Base-by-base conservation (phyloP, 78 protist genomes). In the Bodo saltans region DNA sequence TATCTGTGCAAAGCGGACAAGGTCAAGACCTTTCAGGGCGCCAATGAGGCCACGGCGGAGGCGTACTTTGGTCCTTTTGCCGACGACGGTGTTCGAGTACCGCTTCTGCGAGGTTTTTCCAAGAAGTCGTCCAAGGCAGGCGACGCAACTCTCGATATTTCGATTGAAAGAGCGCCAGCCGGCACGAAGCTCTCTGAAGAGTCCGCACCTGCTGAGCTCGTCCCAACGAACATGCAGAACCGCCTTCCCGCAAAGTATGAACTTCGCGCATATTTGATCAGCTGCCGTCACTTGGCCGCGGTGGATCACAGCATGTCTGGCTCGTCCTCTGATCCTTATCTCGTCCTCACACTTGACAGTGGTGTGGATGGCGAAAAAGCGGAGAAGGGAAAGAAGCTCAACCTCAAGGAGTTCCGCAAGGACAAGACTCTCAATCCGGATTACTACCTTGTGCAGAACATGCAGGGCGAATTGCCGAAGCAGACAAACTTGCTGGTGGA, bases 391-490 rank as follows among this genome's bases (percentile, higher is more conserved):
- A 17, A 23, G 60, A 17, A 47, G 60, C n/a, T 47, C n/a, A 17
- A 47, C 60, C n/a, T 47, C 60, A 17, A 47, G 17, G 60, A 17
- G 60, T 47, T 17, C n/a, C n/a, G 8, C n/a, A 8, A 17, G 60
- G 8, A 47, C 60, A 8, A 47, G 60, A 47, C 60, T 17, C 38
- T 83, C 34, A 1, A 73, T 21, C 85, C 85, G 21, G 73, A 72
- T 25, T 83, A 74, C 85, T 83, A 74, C 75, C 33, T 3, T 25
- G 11, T 17, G 33, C 74, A 33, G 32, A 81, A 83, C 29, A 0
- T 83, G n/a, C 70, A 17, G 35, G 0, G 37, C 2, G 17, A 1
- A 30, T 37, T 83, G 35, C 85, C 85, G 30, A 80, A 4, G 30
- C 35, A 72, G 29, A 1, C 12, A 32, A 27, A 11, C n/a, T 12